Evolutionary conservation across 192 early-diverging fungal genomes (phyloP).

Genomic region (Umbelopsis isabellina): DNA sequence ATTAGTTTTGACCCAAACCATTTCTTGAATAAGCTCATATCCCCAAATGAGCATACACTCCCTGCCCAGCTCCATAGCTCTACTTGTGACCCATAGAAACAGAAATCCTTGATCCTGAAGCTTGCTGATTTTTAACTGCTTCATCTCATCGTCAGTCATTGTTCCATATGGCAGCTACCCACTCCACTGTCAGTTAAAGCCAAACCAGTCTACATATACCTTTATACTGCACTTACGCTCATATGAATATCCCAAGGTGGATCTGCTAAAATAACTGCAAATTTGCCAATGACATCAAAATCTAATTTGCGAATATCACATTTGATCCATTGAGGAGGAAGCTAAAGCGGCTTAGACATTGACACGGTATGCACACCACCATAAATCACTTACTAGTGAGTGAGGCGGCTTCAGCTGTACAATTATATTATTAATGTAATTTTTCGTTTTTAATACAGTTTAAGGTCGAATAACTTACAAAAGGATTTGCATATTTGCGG

Average conservation of each 20-base stretch:
- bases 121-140: slow-evolving; percentile 45
- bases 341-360: slow-evolving; percentile 20
- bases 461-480: not conserved
- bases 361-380: too few species aligned
- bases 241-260: slow-evolving; percentile 75
- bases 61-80: slow-evolving; percentile 66
- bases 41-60: slow-evolving; percentile 56
- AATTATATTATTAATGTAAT: not conserved
- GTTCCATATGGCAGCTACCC: slow-evolving; percentile 66
- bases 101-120: slow-evolving; percentile 62
- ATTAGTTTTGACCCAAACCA: slow-evolving; percentile 70
- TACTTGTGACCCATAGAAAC: slow-evolving; percentile 68
- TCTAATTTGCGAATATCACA: slow-evolving; percentile 65
- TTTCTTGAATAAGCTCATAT: slow-evolving; percentile 62
- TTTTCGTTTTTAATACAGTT: not conserved
- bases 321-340: slow-evolving; percentile 65
- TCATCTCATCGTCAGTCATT: slow-evolving; percentile 71
- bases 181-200: not conserved
- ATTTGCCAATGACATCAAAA: slow-evolving; percentile 57
- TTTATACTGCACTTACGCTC: slow-evolving; percentile 31
- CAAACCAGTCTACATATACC: not conserved
- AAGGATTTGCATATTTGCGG: not conserved
- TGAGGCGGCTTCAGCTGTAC: not conserved
- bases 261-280: slow-evolving; percentile 65
- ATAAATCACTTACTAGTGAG: too few species aligned